phyloP scores from a whole-genome alignment of 108 stramenopile genomes.

The Fistulifera pelliculosa region DNA sequence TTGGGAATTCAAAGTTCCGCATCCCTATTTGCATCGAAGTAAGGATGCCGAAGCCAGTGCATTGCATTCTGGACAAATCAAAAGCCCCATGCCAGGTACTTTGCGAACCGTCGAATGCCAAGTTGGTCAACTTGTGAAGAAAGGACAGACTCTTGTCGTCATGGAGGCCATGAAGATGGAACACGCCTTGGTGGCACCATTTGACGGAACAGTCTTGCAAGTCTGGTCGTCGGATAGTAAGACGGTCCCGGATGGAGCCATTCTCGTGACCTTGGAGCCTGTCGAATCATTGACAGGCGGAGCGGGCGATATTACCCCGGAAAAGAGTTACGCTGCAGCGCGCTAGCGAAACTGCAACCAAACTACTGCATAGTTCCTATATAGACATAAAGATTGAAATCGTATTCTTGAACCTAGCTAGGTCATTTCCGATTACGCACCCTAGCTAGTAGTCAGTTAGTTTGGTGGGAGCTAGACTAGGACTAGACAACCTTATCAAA shows the following conservation, averaged over 20 bases:
- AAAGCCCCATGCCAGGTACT: constrained; percentile 87
- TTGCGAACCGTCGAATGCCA: constrained; percentile 40
- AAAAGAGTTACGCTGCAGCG: no score
- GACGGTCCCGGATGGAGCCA: constrained; percentile 49
- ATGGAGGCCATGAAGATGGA: constrained; percentile 96
- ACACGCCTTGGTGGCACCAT: constrained; percentile 49
- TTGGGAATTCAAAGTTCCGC: constrained; percentile 17
- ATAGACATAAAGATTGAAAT: no score
- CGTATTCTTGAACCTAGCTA: no score
- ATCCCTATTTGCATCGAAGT: constrained; percentile 11
- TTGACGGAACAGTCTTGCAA: constrained; percentile 36
- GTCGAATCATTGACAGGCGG: background rate
- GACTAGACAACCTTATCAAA: no score
- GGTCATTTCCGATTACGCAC: no score
- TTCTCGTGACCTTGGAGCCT: constrained; percentile 34
- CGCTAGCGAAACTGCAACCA: no score
- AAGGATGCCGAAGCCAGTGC: background rate
- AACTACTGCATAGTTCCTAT: no score
- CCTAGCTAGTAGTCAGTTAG: no score
- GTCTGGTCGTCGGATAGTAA: constrained; percentile 35
- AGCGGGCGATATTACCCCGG: no score
- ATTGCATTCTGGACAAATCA: constrained; percentile 24
- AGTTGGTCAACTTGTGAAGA: constrained; percentile 50
- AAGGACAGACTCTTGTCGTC: constrained; percentile 63
- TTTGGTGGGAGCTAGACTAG: no score